These are phyloP conservation scores for Bipolaris bicolor DNA, from an alignment of 2,329 filamentous ascomycete genomes.

Conservation along the genomic window DNA sequence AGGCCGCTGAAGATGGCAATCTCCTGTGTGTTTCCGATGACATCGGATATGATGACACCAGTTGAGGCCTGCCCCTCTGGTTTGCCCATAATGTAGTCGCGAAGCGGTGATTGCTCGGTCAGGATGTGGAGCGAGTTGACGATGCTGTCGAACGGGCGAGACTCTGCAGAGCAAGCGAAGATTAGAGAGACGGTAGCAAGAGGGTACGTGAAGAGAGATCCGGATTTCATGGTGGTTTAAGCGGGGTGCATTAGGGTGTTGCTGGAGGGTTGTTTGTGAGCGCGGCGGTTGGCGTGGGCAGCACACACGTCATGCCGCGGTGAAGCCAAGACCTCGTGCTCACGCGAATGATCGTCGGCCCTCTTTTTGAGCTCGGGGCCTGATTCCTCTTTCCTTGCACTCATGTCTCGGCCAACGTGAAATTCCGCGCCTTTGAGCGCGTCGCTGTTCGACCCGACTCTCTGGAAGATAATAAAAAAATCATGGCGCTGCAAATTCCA, in stretches of 20 bases:
- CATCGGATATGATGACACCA: conserved; percentile 76
- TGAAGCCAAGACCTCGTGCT: conserved; percentile 44
- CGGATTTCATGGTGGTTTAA: conserved; percentile 37
- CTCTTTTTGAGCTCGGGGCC: conserved; percentile 11
- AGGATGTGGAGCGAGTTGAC: conserved; percentile 37
- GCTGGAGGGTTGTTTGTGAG: conserved; percentile 16
- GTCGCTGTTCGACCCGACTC: background rate
- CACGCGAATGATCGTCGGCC: conserved; percentile 34
- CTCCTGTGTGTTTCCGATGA: conserved; percentile 76
- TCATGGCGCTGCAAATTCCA: conserved; percentile 37
- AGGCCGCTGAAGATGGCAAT: conserved; percentile 87
- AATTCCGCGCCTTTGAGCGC: conserved; percentile 25
- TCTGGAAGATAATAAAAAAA: background rate
- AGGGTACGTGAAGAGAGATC: conserved; percentile 32
- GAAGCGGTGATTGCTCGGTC: conserved; percentile 38
- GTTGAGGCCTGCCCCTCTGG: conserved; percentile 39
- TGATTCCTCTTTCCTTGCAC: conserved; percentile 11
- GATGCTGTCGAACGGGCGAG: conserved; percentile 40
- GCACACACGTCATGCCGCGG: conserved; percentile 44
- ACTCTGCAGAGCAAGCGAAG: conserved; percentile 41
- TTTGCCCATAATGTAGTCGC: conserved; percentile 37
- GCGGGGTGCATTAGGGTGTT: conserved; percentile 13
- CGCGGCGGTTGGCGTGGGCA: conserved; percentile 24
- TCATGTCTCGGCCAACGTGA: conserved; percentile 25
- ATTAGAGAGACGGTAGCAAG: conserved; percentile 38